These are phyloP conservation scores for Leptodermis oblonga DNA, from an alignment of 257 asterid species.

Conservation along the genomic window DNA sequence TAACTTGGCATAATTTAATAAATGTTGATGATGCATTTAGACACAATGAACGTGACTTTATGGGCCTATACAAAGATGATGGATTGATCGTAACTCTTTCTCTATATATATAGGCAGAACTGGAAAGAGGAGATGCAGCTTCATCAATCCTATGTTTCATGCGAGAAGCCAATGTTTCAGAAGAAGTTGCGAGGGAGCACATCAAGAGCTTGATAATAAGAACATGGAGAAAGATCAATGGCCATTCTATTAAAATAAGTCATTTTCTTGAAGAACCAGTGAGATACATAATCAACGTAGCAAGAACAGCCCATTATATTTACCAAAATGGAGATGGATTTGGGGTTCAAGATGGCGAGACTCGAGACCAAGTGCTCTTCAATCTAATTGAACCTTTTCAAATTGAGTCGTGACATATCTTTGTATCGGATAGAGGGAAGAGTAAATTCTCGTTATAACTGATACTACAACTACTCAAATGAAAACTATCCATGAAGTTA, in stretches of 20 bases:
- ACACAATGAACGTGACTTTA: too few relatives aligned
- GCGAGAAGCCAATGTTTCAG: slow-evolving; percentile 43
- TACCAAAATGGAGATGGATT: slow-evolving; percentile 65
- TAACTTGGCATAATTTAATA: too few relatives aligned
- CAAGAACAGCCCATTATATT: slow-evolving; percentile 40
- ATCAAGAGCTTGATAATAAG: slow-evolving; percentile 18
- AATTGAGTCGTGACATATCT: not conserved
- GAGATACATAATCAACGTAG: slow-evolving; percentile 34
- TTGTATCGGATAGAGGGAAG: too few relatives aligned
- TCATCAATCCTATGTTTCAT: slow-evolving; percentile 56
- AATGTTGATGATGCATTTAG: too few relatives aligned
- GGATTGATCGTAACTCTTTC: too few relatives aligned
- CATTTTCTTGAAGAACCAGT: slow-evolving; percentile 5
- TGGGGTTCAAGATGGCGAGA: slow-evolving; percentile 46
- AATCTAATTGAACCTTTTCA: slow-evolving; percentile 40
- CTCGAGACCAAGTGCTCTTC: slow-evolving; percentile 38
- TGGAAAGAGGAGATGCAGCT: slow-evolving; percentile 59
- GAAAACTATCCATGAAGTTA: too few relatives aligned
- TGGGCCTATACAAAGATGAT: too few relatives aligned
- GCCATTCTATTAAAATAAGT: not conserved
- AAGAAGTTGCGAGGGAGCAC: slow-evolving; percentile 39
- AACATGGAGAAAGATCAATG: slow-evolving; percentile 46
- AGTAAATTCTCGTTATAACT: too few relatives aligned
- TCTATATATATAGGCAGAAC: too few relatives aligned
- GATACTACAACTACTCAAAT: too few relatives aligned